phyloP scores from a whole-genome alignment of 345 rosid genomes.

The Lepidium didymum region DNA sequence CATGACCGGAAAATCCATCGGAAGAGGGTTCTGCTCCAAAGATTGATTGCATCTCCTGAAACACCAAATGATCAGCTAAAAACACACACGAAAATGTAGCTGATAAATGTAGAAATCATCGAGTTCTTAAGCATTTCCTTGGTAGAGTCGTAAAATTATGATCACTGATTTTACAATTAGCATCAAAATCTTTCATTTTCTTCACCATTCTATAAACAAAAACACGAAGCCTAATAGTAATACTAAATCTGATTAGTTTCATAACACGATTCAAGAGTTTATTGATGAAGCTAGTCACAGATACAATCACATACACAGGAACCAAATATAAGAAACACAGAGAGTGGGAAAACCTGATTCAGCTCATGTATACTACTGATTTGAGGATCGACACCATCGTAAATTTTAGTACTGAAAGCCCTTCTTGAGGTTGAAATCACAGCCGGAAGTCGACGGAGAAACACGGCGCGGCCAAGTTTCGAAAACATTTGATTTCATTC shows the following conservation, averaged over 20 bases:
- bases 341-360: conserved; percentile 39
- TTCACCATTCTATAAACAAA: background rate
- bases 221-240: background rate
- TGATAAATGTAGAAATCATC: background rate
- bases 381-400: conserved; percentile 18
- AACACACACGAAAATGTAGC: background rate
- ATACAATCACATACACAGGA: background rate
- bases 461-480: conserved; percentile 25
- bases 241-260: background rate
- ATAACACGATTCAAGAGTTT: background rate
- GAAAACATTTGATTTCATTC: background rate
- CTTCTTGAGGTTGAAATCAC: conserved; percentile 29
- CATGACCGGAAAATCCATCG: conserved; percentile 37
- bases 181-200: background rate
- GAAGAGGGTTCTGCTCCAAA: conserved; percentile 72
- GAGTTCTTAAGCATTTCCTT: background rate
- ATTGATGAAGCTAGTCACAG: background rate
- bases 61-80: background rate
- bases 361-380: conserved; percentile 35
- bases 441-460: conserved; percentile 38
- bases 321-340: background rate
- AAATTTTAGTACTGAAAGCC: conserved; percentile 28
- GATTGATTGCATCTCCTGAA: conserved; percentile 74
- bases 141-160: background rate
- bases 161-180: background rate